Evolutionary conservation across 768 basidiomycete species (phyloP).

Genomic region (Collybia sordida): DNA sequence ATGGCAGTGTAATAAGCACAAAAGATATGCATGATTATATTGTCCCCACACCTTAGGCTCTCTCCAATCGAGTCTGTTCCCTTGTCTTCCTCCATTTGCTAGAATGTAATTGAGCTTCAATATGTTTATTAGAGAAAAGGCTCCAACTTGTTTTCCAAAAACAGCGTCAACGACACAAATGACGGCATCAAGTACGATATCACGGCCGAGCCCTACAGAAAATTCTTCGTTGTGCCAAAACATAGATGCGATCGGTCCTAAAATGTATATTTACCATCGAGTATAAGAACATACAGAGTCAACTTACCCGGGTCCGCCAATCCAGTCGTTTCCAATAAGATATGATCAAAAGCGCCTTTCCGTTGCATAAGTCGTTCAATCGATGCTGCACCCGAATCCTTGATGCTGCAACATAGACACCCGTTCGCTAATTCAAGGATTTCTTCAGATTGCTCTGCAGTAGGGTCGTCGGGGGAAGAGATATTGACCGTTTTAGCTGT

Average conservation of each 20-base stretch:
- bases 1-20: neutral
- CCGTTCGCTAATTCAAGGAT: constrained; percentile 94
- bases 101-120: neutral
- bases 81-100: constrained; percentile 89
- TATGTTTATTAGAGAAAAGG: neutral
- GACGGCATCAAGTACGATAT: constrained; percentile 84
- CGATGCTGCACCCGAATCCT: constrained; percentile 89
- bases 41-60: constrained; percentile 63
- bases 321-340: constrained; percentile 93
- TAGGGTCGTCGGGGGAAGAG: constrained; percentile 61
- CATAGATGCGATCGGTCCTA: constrained; percentile 84
- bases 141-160: constrained; percentile 57
- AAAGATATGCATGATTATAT: too few relatives aligned
- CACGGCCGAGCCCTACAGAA: constrained; percentile 60
- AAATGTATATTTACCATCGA: neutral
- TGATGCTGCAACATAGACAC: constrained; percentile 98
- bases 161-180: constrained; percentile 91
- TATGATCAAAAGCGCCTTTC: constrained; percentile 91
- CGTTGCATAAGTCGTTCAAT: constrained; percentile 89
- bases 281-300: neutral
- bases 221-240: constrained; percentile 90
- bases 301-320: constrained; percentile 86
- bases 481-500: constrained; percentile 87
- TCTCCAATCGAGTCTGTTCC: constrained; percentile 65
- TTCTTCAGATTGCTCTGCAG: constrained; percentile 71